Evolutionary conservation across 73 alveolate genomes (phyloP).

Genomic region (Paramecium caudatum): DNA sequence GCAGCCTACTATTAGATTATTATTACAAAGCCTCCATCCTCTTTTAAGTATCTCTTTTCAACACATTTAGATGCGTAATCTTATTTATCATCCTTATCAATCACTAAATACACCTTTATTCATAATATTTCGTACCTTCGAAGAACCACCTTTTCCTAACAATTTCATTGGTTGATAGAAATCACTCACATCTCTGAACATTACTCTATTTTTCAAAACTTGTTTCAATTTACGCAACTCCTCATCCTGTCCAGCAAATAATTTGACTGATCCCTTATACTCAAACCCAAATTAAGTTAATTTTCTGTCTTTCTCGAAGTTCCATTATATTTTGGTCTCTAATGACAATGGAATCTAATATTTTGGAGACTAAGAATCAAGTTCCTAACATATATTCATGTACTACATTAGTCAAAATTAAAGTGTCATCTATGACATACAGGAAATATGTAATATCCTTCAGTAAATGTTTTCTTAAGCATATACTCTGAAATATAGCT

Average conservation of each 20-base stretch:
- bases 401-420: constrained; percentile 12
- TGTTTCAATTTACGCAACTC: constrained; percentile 6
- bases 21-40: constrained; percentile 53
- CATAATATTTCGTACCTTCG: background rate
- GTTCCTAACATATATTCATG: background rate
- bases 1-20: background rate
- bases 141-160: constrained; percentile 54
- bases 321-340: constrained; percentile 1
- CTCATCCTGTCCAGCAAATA: constrained; percentile 14
- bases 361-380: constrained; percentile 31
- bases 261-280: constrained; percentile 39
- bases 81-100: constrained; percentile 14
- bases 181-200: constrained; percentile 60
- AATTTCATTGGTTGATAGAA: constrained; percentile 59
- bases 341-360: background rate
- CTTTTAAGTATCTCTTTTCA: constrained; percentile 52
- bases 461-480: constrained; percentile 10
- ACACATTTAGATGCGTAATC: constrained; percentile 67
- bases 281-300: constrained; percentile 56
- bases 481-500: background rate
- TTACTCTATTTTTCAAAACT: background rate
- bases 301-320: constrained; percentile 27
- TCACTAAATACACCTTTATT: constrained; percentile 31
- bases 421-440: constrained; percentile 17
- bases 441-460: constrained; percentile 5